Evolutionary conservation across 371 early-diverging fungal genomes (phyloP).

Genomic region (Nematocida parisii): DNA sequence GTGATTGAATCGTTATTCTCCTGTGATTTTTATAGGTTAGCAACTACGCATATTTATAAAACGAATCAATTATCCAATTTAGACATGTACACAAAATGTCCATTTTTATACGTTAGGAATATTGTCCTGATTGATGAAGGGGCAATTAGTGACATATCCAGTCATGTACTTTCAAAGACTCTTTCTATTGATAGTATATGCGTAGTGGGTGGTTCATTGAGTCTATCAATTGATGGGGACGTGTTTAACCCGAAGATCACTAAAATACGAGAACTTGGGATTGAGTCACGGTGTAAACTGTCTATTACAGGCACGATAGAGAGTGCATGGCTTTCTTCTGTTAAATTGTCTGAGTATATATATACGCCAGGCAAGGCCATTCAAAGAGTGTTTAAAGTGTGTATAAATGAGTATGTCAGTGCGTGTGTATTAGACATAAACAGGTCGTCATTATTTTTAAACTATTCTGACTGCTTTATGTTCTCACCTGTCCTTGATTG

Average conservation of each 20-base stretch:
- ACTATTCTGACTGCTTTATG: neutral
- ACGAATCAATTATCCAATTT: neutral
- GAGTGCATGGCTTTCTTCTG: neutral
- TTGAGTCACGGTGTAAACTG: neutral
- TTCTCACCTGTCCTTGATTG: neutral
- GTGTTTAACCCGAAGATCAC: neutral
- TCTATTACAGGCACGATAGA: neutral
- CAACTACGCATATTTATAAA: neutral
- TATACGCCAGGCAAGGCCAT: neutral
- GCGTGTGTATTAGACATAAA: neutral
- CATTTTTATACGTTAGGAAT: neutral
- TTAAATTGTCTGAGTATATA: neutral
- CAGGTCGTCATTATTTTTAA: neutral
- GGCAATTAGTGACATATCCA: neutral
- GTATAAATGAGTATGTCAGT: neutral
- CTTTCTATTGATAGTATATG: neutral
- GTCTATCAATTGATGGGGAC: neutral
- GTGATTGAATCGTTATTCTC: neutral
- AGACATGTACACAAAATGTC: neutral
- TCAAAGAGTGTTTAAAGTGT: neutral
- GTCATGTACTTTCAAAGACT: neutral
- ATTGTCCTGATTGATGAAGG: neutral
- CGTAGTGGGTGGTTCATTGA: neutral
- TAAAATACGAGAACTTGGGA: neutral
- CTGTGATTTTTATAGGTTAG: neutral